A percentile compares a stretch with the other conserved stretches of the same genome.
These are phyloP conservation scores for Pleurotus djamor DNA, from an alignment of 768 basidiomycete genomes.

Conservation along the genomic window DNA sequence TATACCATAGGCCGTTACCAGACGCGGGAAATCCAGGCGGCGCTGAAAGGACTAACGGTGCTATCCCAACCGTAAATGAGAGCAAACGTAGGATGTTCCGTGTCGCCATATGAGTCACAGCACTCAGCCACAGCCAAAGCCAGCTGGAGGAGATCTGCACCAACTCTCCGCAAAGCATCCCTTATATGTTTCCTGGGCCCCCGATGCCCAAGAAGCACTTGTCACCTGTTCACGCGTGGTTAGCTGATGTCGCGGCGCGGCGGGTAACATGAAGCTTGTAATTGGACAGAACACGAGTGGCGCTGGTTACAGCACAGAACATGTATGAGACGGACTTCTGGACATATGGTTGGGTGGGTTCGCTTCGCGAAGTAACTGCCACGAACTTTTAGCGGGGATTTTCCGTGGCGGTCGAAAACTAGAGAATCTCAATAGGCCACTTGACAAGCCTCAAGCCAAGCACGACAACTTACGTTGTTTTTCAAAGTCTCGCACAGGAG, in stretches of 20 bases:
- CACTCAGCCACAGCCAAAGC: background rate
- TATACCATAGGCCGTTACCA: conserved; percentile 80
- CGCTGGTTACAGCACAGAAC: too few relatives aligned
- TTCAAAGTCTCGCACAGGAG: too few relatives aligned
- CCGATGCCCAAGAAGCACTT: too few relatives aligned
- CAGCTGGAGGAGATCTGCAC: background rate
- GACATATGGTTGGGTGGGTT: background rate
- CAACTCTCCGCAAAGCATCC: background rate
- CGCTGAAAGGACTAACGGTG: conserved; percentile 8
- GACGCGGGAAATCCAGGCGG: conserved; percentile 58
- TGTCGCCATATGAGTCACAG: background rate
- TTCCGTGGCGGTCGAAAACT: too few relatives aligned
- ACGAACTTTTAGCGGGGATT: conserved; percentile 2
- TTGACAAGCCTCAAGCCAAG: too few relatives aligned
- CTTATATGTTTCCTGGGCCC: background rate
- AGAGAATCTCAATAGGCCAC: too few relatives aligned
- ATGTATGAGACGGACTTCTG: too few relatives aligned
- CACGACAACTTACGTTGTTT: too few relatives aligned
- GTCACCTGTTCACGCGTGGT: background rate
- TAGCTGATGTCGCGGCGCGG: background rate
- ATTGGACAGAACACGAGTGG: too few relatives aligned
- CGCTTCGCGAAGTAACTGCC: background rate
- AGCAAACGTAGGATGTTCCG: background rate
- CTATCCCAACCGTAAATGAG: background rate
- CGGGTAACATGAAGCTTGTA: background rate